A percentile compares a stretch with the other conserved stretches of the same genome.
These are phyloP conservation scores for Xylariaceae sp. DNA, from an alignment of 2,329 filamentous ascomycete genomes.

Conservation along the genomic window DNA sequence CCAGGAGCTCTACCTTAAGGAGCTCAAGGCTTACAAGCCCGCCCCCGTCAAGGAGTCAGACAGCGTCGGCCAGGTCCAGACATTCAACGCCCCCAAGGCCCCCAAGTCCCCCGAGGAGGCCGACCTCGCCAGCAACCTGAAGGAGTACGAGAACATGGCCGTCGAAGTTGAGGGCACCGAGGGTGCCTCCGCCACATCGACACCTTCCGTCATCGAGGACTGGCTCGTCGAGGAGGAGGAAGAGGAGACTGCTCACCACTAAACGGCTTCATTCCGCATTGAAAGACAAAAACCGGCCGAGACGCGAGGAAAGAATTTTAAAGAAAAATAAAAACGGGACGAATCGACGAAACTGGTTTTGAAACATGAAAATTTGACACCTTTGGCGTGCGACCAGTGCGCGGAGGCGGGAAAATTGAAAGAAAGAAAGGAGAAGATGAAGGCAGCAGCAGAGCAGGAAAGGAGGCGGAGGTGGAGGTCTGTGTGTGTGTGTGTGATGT, in stretches of 20 bases:
- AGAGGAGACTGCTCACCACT: slow-evolving; percentile 52
- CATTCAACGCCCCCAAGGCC: slow-evolving; percentile 73
- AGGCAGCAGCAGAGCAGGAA: too few relatives aligned
- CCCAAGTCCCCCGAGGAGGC: slow-evolving; percentile 89
- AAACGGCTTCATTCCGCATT: slow-evolving; percentile 24
- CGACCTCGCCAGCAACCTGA: slow-evolving; percentile 84
- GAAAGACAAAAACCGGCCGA: not conserved
- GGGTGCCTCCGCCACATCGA: slow-evolving; percentile 52
- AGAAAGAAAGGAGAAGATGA: too few relatives aligned
- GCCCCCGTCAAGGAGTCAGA: slow-evolving; percentile 78
- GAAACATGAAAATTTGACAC: not conserved
- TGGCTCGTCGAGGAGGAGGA: slow-evolving; percentile 80
- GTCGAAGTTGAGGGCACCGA: slow-evolving; percentile 92
- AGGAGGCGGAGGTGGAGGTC: not conserved
- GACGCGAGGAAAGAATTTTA: not conserved
- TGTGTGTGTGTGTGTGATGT: not conserved
- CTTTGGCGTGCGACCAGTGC: not conserved
- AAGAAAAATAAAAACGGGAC: too few relatives aligned
- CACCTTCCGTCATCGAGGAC: slow-evolving; percentile 54
- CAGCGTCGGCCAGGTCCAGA: slow-evolving; percentile 84
- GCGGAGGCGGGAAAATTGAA: not conserved
- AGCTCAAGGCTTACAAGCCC: slow-evolving; percentile 93
- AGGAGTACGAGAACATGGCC: slow-evolving; percentile 89
- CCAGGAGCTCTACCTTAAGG: slow-evolving; percentile 94
- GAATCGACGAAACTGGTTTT: too few relatives aligned